These are phyloP conservation scores for Cornus suecica DNA, from an alignment of 148 eudicot genomes.

Conservation along the genomic window DNA sequence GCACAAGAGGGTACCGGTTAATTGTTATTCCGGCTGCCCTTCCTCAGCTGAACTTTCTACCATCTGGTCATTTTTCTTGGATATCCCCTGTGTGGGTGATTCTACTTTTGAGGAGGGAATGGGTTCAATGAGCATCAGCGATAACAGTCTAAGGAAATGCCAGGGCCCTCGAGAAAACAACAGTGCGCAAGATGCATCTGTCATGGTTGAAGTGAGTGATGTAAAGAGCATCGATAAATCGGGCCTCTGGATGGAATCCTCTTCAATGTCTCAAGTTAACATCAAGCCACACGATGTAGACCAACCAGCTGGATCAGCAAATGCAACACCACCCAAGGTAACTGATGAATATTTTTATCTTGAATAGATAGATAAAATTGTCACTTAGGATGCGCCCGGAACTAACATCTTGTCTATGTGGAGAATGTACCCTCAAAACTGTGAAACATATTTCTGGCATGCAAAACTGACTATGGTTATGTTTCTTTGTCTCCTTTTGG, in stretches of 20 bases:
- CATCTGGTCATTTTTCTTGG: slow-evolving; percentile 74
- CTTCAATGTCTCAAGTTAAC: slow-evolving; percentile 34
- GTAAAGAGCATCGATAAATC: slow-evolving; percentile 31
- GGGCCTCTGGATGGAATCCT: slow-evolving; percentile 34
- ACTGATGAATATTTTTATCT: slow-evolving; percentile 10
- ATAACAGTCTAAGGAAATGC: slow-evolving; percentile 19
- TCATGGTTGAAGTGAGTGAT: slow-evolving; percentile 23
- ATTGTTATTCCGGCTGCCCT: slow-evolving; percentile 85
- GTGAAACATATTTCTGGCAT: background rate
- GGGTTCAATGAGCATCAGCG: slow-evolving; percentile 56
- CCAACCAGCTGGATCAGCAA: slow-evolving; percentile 27
- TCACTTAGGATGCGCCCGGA: background rate
- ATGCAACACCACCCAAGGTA: slow-evolving; percentile 64
- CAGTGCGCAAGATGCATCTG: slow-evolving; percentile 17
- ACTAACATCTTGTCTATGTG: background rate
- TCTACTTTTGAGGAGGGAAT: slow-evolving; percentile 65
- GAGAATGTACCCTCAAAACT: slow-evolving; percentile 5
- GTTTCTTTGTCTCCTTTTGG: too few species aligned
- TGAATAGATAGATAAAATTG: slow-evolving; percentile 4
- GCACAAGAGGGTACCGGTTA: slow-evolving; percentile 63
- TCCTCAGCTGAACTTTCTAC: slow-evolving; percentile 71
- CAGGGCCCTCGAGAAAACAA: slow-evolving; percentile 23
- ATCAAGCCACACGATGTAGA: slow-evolving; percentile 32
- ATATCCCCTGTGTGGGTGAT: slow-evolving; percentile 37
- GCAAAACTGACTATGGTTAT: background rate